phyloP scores from a whole-genome alignment of 306 rosid genomes.

The Pyrus betulifolia region DNA sequence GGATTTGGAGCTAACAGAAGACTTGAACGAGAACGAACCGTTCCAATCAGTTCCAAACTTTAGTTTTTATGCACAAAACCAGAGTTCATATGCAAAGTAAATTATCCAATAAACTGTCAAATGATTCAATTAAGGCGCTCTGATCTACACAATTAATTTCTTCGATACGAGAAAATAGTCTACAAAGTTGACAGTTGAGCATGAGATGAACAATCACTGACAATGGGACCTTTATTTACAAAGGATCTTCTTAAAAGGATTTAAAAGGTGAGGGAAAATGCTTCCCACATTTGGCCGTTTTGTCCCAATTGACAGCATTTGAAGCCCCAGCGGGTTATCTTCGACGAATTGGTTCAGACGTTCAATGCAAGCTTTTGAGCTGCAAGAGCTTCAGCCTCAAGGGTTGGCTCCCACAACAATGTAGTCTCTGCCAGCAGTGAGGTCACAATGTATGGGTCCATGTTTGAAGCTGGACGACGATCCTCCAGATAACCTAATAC shows the following conservation, averaged over 20 bases:
- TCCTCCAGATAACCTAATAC: conserved; percentile 93
- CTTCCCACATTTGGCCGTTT: conserved; percentile 9
- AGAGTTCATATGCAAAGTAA: conserved; percentile 17
- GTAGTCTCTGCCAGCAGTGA: conserved; percentile 78
- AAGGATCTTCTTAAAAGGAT: conserved; percentile 37
- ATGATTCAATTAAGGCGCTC: conserved; percentile 15
- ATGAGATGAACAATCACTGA: conserved; percentile 15
- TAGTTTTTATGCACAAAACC: neutral
- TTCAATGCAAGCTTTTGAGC: conserved; percentile 81
- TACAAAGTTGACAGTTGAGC: conserved; percentile 25
- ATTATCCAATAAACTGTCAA: conserved; percentile 19
- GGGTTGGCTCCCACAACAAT: conserved; percentile 82
- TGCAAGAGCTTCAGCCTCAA: conserved; percentile 97
- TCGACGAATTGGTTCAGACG: conserved; percentile 37
- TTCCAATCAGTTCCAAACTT: neutral
- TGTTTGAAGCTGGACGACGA: conserved; percentile 98
- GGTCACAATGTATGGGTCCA: conserved; percentile 94
- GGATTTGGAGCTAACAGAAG: too few relatives aligned
- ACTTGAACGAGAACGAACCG: too few relatives aligned
- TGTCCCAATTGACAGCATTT: conserved; percentile 1
- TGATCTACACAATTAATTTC: conserved; percentile 19
- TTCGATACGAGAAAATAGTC: conserved; percentile 26
- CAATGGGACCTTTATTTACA: conserved; percentile 36
- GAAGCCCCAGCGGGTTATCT: conserved; percentile 12
- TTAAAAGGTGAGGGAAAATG: conserved; percentile 28